Base-by-base conservation (phyloP, 1,284 basidiomycete genomes). In the Boletus hoseneyae region DNA sequence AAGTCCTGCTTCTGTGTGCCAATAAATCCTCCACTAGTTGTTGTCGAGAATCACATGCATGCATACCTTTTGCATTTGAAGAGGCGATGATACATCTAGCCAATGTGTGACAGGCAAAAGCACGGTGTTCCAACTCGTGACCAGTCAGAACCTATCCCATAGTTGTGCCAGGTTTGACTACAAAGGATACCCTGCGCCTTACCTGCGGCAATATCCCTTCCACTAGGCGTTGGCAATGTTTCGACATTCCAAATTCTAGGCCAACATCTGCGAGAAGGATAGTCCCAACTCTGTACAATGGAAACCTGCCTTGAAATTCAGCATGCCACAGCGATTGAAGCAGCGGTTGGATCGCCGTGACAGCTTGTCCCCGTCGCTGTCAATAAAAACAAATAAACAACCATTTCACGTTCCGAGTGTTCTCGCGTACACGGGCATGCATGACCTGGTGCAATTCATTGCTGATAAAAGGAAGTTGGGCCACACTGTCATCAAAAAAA, bases 201-300 rank as follows among this genome's bases (percentile, higher is more conserved):
- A 84, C 88, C 72, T 90, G 89, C 23, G 89, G 87, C 75, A 91
- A 77, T 41, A 90, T 79, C 55, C 87, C 87, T 45, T 89, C 83
- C 38, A 91, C 59, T 47, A 90, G 74, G 49, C 73, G 76, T 54
- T 70, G 74, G 53, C 79, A 82, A 56, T 80, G 76, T 60, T 78
- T 77, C 16, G 85, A 78, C 78, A 91, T 80, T 13, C 82, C 84
- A 62, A 87, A 85, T 58, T 90, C 85, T 16, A 90, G 69, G 6
- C 82, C 80, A 49, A 88, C 69, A 60, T 91, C 89, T 3, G 89
- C 88, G 7, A 91, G 75, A 29, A 91, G 64, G 49, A 86, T 74
- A 18, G 83, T 74, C 0, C 78, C 83, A 3, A 80, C 79, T 46
- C 88, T 74, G 62, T 91, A 88, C 37, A 80, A 63, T 15, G 76